Base-by-base conservation (phyloP, 495 filamentous ascomycete species). In the Tuber magnatum region DNA sequence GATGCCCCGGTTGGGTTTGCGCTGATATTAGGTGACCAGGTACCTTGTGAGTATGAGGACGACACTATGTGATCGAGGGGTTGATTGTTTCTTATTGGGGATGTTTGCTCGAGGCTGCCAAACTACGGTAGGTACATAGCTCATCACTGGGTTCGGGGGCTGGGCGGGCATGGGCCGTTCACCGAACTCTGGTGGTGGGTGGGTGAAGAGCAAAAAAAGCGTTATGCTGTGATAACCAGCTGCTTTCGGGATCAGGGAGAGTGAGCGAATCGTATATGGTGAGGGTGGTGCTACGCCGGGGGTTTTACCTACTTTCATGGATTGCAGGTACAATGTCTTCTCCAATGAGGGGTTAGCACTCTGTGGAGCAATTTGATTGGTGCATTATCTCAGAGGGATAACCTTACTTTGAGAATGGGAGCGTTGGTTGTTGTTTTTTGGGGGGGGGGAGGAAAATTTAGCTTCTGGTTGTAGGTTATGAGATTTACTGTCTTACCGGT, bases 321-420 rank as follows among this genome's bases (percentile, higher is more conserved):
- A 20, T 35, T 32, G 7, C 39, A 40, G 39, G 39, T 40, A 35
- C 14, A 4, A 7, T 65, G 56, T 20, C 56, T 65, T 32, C 56
- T 65, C 56, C 56, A 65, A 65, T 65, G 56, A 65, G 56, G 35
- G 35, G 28, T 65, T 35, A 35, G 56, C 56, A 20, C 28, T 5
- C 14, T 65, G 56, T 65, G 56, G 56, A 65, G 56, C 14, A 28
- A 65, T 65, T 65, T 65, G 28, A 65, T 65, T 65, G 56, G 56
- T 14, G 28, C 56, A 28, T 32, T 35, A 35, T 65, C 56, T 20
- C 56, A 20, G 2, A 35, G 56, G 28, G 28, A 8, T 65, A 20
- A 65, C 56, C 12, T 7, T 65, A 35, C 56, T 65, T 35, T 16
- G 56, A 32, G 56, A 65, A 28, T 32, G 28, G 16, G 56, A 65